A percentile compares a stretch with the other conserved stretches of the same genome.
Conservation (phyloP, 2,329 filamentous ascomycete genomes). For the Aspergillus versicolor region DNA sequence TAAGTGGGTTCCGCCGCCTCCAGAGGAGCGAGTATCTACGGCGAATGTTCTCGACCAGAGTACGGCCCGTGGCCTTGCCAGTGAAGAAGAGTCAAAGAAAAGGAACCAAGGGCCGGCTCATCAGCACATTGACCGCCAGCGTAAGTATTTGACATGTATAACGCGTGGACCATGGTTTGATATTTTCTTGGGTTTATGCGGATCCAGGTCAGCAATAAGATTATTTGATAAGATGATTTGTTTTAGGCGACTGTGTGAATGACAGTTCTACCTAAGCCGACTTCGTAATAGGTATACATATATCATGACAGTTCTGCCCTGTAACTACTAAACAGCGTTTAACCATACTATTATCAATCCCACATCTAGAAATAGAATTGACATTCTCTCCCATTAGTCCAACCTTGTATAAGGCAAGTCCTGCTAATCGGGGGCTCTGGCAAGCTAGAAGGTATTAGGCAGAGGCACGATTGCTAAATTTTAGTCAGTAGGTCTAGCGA, state of each 20-base stretch:
- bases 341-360: too few species aligned
- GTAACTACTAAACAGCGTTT: too few species aligned
- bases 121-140: conserved; percentile 20
- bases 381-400: too few species aligned
- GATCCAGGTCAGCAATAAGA: too few species aligned
- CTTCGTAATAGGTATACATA: not conserved
- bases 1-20: conserved; percentile 39
- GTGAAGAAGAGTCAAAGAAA: conserved; percentile 17
- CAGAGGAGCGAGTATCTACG: conserved; percentile 27
- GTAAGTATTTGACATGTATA: not conserved
- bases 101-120: conserved; percentile 17
- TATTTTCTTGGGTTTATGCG: not conserved
- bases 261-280: too few species aligned
- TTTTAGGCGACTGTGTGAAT: not conserved
- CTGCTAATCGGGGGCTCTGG: too few species aligned
- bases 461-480: too few species aligned
- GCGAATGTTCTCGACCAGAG: conserved; percentile 16
- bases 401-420: too few species aligned
- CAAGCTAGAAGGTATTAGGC: too few species aligned
- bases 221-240: not conserved
- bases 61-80: conserved; percentile 17
- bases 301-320: too few species aligned
- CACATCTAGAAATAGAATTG: too few species aligned
- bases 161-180: not conserved
- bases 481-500: too few species aligned